A percentile compares a stretch with the other conserved stretches of the same genome.
These are phyloP conservation scores for Nicotiana paniculata DNA, from an alignment of 257 asterid species.

Conservation along the genomic window DNA sequence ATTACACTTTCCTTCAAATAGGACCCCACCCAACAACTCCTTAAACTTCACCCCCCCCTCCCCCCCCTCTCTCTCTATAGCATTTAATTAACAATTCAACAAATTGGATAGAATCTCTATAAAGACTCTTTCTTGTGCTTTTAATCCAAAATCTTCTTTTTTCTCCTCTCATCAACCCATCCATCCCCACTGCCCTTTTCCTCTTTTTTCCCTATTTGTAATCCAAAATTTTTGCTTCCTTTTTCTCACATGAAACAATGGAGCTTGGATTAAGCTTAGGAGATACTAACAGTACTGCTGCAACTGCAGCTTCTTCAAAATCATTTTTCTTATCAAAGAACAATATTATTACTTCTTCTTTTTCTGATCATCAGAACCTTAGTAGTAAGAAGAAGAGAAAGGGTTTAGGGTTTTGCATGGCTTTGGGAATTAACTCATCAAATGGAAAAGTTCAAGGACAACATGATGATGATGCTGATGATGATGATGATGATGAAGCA, in stretches of 20 bases:
- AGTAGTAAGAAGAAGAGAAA: not conserved
- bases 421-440: not conserved
- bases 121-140: slow-evolving; percentile 42
- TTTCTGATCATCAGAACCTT: not conserved
- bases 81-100: slow-evolving; percentile 16
- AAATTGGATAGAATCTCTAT: slow-evolving; percentile 42
- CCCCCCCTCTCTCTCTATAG: slow-evolving; percentile 9
- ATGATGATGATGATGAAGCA: not conserved
- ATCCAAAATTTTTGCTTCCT: not conserved
- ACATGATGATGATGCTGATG: not conserved
- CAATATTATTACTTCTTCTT: not conserved
- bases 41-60: slow-evolving; percentile 13
- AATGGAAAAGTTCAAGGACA: not conserved
- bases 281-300: not conserved
- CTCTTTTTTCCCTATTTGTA: not conserved
- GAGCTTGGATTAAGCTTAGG: slow-evolving; percentile 18
- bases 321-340: not conserved
- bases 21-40: slow-evolving; percentile 21
- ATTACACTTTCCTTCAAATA: slow-evolving; percentile 1
- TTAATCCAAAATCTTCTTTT: slow-evolving; percentile 15
- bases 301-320: not conserved
- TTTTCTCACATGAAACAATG: not conserved
- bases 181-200: not conserved
- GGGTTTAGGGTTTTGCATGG: slow-evolving; percentile 4
- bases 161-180: not conserved